These are phyloP conservation scores for Pugionium dolabratum DNA, from an alignment of 345 rosid species.

Conservation along the genomic window DNA sequence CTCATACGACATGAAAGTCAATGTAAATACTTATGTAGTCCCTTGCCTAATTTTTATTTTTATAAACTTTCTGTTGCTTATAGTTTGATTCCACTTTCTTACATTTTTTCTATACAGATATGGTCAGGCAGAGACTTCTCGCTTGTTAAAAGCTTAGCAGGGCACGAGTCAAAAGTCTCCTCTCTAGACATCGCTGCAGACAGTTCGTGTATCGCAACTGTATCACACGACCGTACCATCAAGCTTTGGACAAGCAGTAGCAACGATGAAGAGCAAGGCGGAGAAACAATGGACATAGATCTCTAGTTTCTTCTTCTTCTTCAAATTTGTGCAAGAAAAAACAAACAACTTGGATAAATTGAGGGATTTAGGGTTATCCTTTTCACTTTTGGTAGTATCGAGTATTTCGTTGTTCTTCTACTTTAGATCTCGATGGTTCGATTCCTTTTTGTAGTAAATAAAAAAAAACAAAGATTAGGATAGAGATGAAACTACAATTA, in stretches of 20 bases:
- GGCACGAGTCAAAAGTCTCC: conserved; percentile 83
- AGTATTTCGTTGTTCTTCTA: background rate
- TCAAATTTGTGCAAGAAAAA: background rate
- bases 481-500: conserved; percentile 10
- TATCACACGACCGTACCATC: conserved; percentile 74
- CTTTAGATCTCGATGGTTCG: background rate
- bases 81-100: conserved; percentile 25
- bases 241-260: conserved; percentile 65
- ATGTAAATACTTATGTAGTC: conserved; percentile 49
- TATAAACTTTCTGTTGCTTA: conserved; percentile 9
- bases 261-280: conserved; percentile 37
- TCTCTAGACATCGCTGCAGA: conserved; percentile 69
- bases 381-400: background rate
- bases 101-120: conserved; percentile 50
- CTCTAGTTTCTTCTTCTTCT: background rate
- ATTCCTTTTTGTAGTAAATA: background rate
- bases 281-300: conserved; percentile 59
- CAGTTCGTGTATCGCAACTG: conserved; percentile 61
- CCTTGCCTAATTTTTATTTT: background rate
- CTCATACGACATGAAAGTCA: conserved; percentile 90
- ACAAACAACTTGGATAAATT: background rate
- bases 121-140: conserved; percentile 94
- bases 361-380: background rate
- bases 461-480: background rate
- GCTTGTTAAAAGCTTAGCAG: conserved; percentile 73